Conservation (phyloP, 805 yeast genomes). For the Nakazawaea siamensis region DNA sequence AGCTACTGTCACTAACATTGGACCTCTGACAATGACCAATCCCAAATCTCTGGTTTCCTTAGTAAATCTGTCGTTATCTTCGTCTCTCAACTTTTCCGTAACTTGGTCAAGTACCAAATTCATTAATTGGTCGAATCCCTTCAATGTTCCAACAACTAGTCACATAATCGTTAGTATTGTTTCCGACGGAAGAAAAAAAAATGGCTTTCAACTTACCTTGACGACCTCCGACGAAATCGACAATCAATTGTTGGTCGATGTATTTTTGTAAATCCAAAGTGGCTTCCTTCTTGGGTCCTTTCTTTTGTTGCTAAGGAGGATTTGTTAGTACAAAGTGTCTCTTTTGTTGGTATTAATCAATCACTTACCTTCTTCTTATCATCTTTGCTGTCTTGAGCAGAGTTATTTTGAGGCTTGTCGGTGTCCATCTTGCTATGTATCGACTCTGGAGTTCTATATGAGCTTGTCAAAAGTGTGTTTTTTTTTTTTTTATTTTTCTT, state of each 20-base stretch:
- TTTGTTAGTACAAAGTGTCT: constrained; percentile 3
- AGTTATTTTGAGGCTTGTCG: neutral
- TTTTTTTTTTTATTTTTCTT: neutral
- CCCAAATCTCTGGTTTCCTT: constrained; percentile 64
- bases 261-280: constrained; percentile 74
- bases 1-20: constrained; percentile 62
- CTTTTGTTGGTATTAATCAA: neutral
- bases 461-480: no score
- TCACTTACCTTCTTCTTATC: constrained; percentile 8
- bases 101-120: constrained; percentile 69
- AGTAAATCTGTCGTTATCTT: constrained; percentile 27
- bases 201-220: constrained; percentile 27
- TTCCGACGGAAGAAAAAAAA: neutral
- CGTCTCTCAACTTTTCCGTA: constrained; percentile 53
- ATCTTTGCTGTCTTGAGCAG: constrained; percentile 3
- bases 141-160: constrained; percentile 64
- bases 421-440: neutral
- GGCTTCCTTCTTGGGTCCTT: constrained; percentile 77
- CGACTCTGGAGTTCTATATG: no score
- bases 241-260: constrained; percentile 63
- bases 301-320: constrained; percentile 5
- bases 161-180: neutral
- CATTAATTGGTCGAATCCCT: constrained; percentile 80
- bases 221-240: constrained; percentile 82
- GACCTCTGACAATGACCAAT: constrained; percentile 79